Conservation (phyloP, 352 stramenopile genomes). For the Thraustotheca clavata region DNA sequence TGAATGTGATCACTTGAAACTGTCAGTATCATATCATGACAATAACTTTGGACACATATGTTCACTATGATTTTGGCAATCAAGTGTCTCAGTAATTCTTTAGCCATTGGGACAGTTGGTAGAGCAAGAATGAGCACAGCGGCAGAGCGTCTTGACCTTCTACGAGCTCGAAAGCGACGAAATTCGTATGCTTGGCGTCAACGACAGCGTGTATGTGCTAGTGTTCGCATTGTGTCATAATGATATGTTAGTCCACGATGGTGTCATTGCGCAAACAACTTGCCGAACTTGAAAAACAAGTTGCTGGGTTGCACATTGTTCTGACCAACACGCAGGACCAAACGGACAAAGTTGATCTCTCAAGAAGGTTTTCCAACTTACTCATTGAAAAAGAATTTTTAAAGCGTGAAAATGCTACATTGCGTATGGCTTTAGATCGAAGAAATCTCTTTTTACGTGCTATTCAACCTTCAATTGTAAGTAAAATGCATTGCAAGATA, state of each 20-base stretch:
- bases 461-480: not conserved
- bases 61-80: too few species aligned
- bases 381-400: conserved; percentile 1
- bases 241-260: not conserved
- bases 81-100: too few species aligned
- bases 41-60: too few species aligned
- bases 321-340: not conserved
- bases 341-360: not conserved
- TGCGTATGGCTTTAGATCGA: not conserved
- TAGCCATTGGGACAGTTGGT: not conserved
- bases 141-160: not conserved
- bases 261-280: not conserved
- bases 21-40: too few species aligned
- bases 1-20: too few species aligned
- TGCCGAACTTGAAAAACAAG: not conserved
- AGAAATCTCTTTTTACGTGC: not conserved
- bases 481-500: not conserved
- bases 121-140: not conserved
- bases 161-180: not conserved
- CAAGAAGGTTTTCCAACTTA: not conserved
- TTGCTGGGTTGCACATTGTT: not conserved
- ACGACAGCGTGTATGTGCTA: not conserved
- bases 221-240: not conserved
- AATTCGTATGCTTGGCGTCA: conserved; percentile 3
- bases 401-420: not conserved